These are phyloP conservation scores for Lactarius indigo DNA, from an alignment of 768 basidiomycete genomes.

Conservation along the genomic window DNA sequence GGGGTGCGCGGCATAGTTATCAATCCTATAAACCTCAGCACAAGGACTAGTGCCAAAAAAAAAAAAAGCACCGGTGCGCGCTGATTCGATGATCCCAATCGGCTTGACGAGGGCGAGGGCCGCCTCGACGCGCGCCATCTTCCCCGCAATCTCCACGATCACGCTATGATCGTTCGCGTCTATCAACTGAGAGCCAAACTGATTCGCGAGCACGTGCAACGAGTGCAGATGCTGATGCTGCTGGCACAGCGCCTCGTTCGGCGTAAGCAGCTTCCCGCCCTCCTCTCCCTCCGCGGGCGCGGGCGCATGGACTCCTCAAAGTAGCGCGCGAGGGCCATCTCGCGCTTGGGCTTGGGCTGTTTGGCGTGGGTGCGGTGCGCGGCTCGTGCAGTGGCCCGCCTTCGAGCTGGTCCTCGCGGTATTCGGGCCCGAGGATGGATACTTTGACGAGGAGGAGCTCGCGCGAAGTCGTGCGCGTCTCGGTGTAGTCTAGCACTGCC, in stretches of 20 bases:
- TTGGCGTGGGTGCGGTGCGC: constrained; percentile 23
- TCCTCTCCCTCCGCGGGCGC: neutral
- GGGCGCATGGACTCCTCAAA: constrained; percentile 62
- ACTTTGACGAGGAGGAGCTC: constrained; percentile 95
- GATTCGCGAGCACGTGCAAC: constrained; percentile 76
- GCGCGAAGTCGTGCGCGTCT: constrained; percentile 85
- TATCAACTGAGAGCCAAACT: constrained; percentile 91
- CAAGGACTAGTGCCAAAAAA: neutral
- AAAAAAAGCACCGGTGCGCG: constrained; percentile 72
- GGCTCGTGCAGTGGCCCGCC: constrained; percentile 85
- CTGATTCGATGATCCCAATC: constrained; percentile 93
- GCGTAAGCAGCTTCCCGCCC: constrained; percentile 37
- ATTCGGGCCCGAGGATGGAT: constrained; percentile 96
- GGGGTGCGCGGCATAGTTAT: constrained; percentile 99
- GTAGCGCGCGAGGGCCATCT: constrained; percentile 67
- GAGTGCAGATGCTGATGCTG: constrained; percentile 89
- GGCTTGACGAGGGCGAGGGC: constrained; percentile 90
- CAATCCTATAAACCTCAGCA: constrained; percentile 49
- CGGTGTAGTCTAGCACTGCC: constrained; percentile 98
- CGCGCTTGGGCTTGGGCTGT: constrained; percentile 61
- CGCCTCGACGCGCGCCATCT: constrained; percentile 86
- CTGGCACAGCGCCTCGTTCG: constrained; percentile 79
- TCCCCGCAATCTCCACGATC: constrained; percentile 92
- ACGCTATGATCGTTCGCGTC: constrained; percentile 94
- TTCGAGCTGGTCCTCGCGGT: constrained; percentile 85